Evolutionary conservation across 129 eudicot species (phyloP), one percentile per base, ranked within the genome.

Genomic region (Centaurea solstitialis): DNA sequence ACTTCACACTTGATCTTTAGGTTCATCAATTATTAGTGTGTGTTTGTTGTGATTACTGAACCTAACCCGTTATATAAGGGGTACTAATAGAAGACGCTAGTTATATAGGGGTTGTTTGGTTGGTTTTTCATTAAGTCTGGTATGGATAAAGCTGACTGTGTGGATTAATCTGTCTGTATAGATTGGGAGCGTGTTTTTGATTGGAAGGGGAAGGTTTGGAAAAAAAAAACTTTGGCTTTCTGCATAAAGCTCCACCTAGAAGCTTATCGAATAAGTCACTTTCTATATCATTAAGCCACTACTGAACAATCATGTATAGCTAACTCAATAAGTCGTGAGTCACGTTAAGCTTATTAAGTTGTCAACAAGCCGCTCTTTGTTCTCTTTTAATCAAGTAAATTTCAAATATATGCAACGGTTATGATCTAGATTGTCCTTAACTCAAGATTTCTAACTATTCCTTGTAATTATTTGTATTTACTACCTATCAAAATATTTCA

Each of bases 11-110:
- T 77, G 73, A 5, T 80, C 50, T 62, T 80, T 13, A 61, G 17
- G 66, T 80, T 80, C 23, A 30, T 17, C 79, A 73, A 80, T 80
- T 73, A 80, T 80, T 80, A 33, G 47, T 81, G 26, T 72, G 72
- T 73, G n/a, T 68, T 81, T 73, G 6, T 70, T 61, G 10, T 28
- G 50, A 76, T 59, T 70, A 23, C 5, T 9, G 11, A 67, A 67
- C 1, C 17, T 9, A 21, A 18, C 47, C 8, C 20, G 6, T 0
- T 50, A 50, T 50, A 50, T 50, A 4, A 50, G 15, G 20, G 62
- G 62, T 50, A 50, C 20, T 50, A 47, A 47, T 10, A 50, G 5
- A 47, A 15, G 6, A 13, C 18, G 18, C 21, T 1, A 50, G 21
- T 50, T 50, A 50, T 18, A 15, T 50, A 12, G 18, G 62, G 62